Evolutionary conservation across 1,284 basidiomycete species (phyloP), one percentile per base, ranked within the genome.

Genomic region (Boletellus deceptivus): DNA sequence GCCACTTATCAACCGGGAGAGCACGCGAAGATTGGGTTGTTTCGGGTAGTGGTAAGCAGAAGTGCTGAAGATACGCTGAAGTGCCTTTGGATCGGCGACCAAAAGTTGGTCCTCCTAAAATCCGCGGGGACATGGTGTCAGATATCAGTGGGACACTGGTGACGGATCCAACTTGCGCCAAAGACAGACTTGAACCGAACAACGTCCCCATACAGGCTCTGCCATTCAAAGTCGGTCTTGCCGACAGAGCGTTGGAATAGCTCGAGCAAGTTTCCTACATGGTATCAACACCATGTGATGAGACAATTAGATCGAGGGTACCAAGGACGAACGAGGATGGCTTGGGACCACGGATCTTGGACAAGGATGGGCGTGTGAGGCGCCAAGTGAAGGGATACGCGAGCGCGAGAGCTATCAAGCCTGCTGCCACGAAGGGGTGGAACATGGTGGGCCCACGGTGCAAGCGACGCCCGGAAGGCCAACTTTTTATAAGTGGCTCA

Each of bases 31-130:
- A 20, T 68, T 64, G 5, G 55, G 64, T 43, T 60, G 65, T 53
- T 75, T 77, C 9, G 66, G 65, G 52, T 69, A 78, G 42, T 58
- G 60, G 56, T 76, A 74, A 0, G 69, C 70, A 0, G 71, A 72
- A 0, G 69, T 71, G 29, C 69, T 66, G 45, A 72, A 67, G 29
- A 76, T 72, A 54, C 71, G 65, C 48, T 75, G 72, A 10, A 75
- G 55, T 4, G 72, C 72, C 53, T 75, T 74, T 14, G 75, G 70
- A 50, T 78, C 75, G 0, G 61, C 38, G 17, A 71, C 47, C 31
- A 68, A 45, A 34, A 70, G 62, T 8, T 55, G 50, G 43, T 71
- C 53, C 14, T 46, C 53, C 69, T 68, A 35, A 11, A 40, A n/a
- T 29, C 8, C 33, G 35, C 22, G 20, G 20, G 20, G 20, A 20